These are phyloP conservation scores for Globisporangium sylvaticum DNA, from an alignment of 352 stramenopile genomes.

Conservation along the genomic window DNA sequence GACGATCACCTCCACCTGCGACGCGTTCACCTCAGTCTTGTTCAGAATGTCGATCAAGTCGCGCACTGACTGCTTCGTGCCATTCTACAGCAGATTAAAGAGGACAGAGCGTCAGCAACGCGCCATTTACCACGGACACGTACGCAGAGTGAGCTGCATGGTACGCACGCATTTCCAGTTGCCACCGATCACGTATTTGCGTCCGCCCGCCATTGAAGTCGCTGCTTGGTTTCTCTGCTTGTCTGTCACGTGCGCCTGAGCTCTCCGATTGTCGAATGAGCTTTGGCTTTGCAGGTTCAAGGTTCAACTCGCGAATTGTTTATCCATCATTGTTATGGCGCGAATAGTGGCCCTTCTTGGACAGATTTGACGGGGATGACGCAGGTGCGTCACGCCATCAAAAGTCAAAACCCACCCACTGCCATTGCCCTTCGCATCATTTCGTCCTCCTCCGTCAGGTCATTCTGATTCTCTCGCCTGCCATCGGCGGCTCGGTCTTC, in stretches of 20 bases:
- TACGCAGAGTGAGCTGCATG: background rate
- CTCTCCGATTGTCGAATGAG: background rate
- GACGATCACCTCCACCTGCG: slow-evolving; percentile 75
- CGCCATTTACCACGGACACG: background rate
- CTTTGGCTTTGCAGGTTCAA: background rate
- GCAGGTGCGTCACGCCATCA: background rate
- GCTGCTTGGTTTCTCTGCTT: background rate
- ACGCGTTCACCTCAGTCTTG: slow-evolving; percentile 49
- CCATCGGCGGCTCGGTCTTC: slow-evolving; percentile 59
- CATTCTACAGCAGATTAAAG: slow-evolving; percentile 37
- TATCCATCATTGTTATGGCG: background rate
- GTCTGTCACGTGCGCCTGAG: background rate
- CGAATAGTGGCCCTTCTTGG: background rate
- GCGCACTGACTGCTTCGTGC: slow-evolving; percentile 78
- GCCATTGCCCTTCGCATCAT: no score
- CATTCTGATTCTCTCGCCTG: no score
- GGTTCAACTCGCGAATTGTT: background rate
- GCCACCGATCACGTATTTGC: slow-evolving; percentile 89
- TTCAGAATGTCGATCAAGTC: slow-evolving; percentile 87
- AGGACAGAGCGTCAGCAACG: background rate
- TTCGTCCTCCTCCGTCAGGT: no score
- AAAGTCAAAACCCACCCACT: no score
- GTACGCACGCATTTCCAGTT: slow-evolving; percentile 91
- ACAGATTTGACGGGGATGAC: background rate
- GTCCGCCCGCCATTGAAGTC: slow-evolving; percentile 17